A percentile compares a stretch with the other conserved stretches of the same genome.
Conservation (phyloP, 2,329 filamentous ascomycete genomes). For the Albifimbria verrucaria region DNA sequence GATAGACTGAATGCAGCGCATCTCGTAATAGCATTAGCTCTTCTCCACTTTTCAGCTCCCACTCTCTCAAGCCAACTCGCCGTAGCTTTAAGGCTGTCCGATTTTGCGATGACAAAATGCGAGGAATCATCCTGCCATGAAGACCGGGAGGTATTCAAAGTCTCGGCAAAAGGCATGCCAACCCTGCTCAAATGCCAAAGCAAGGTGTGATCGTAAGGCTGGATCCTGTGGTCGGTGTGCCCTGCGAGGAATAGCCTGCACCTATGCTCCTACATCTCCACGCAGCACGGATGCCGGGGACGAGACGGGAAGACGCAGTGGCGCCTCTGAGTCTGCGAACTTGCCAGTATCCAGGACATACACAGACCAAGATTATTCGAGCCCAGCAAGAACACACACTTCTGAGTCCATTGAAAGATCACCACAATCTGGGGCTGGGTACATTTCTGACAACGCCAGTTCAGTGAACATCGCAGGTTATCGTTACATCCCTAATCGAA, state of each 20-base stretch:
- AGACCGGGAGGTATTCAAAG: slow-evolving; percentile 23
- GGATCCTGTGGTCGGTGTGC: slow-evolving; percentile 29
- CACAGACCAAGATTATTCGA: too few relatives aligned
- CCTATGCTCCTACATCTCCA: slow-evolving; percentile 19
- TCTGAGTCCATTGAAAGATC: too few relatives aligned
- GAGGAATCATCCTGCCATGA: too few relatives aligned
- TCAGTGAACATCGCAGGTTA: background rate
- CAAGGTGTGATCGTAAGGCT: slow-evolving; percentile 34
- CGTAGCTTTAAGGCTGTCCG: too few relatives aligned
- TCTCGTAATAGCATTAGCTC: too few relatives aligned
- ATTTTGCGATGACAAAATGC: too few relatives aligned
- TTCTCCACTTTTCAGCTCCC: too few relatives aligned
- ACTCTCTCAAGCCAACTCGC: too few relatives aligned
- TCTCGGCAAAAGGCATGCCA: slow-evolving; percentile 38
- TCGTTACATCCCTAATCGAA: background rate
- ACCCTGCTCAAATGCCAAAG: slow-evolving; percentile 33
- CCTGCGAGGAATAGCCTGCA: slow-evolving; percentile 23
- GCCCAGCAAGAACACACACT: too few relatives aligned
- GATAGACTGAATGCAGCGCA: too few relatives aligned
- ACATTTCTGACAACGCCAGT: too few relatives aligned
- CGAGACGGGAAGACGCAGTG: background rate
- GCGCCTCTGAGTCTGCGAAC: background rate
- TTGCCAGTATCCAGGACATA: background rate
- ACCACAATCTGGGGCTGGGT: too few relatives aligned
- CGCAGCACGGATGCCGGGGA: background rate